Evolutionary conservation across 441 rosid genomes (phyloP), one percentile per base, ranked within the genome.

Genomic region (Bruguiera hainesii): DNA sequence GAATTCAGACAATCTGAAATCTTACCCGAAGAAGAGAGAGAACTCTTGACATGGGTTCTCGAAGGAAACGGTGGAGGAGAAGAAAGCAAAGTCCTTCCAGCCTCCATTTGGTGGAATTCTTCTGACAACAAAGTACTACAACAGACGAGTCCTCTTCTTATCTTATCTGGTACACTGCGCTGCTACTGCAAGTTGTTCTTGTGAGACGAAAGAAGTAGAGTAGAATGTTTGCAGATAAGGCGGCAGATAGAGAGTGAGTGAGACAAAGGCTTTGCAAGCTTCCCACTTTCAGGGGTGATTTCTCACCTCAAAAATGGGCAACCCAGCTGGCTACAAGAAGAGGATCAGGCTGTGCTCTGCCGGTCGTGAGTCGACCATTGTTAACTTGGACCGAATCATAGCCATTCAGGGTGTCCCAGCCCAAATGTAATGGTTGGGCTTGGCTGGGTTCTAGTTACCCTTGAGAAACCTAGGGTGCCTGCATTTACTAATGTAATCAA

Each of bases 1-100:
- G 46, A 75, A 11, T 39, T 33, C 26, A 46, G 35, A 29, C 10
- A 16, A 35, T 7, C 37, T 1, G 3, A 26, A 6, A 15, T 3
- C 0, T 30, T 72, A 87, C 96, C 91, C 35, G 90, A 81, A 72
- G 89, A 73, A 71, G 81, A 83, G 75, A 64, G 74, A 62, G 74
- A 61, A 69, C 9, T 80, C 69, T 80, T 87, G 67, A 79, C 67
- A 62, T 75, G 89, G 70, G 81, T 80, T 82, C 83, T 82, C 5
- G 84, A n/a, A 33, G 81, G 75, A 79, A 84, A 83, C 35, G 89
- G 74, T 28, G 89, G 85, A 73, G 96, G 69, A 49, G 94, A 82
- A 74, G 85, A 78, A 64, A 93, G 81, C 64, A 90, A 78, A 72
- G 73, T 81, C 74, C 82, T 78, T 55, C 83, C 83, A 69, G 89